Evolutionary conservation across 768 basidiomycete genomes (phyloP), one percentile per base, ranked within the genome.

Genomic region (Collybia mongolica): DNA sequence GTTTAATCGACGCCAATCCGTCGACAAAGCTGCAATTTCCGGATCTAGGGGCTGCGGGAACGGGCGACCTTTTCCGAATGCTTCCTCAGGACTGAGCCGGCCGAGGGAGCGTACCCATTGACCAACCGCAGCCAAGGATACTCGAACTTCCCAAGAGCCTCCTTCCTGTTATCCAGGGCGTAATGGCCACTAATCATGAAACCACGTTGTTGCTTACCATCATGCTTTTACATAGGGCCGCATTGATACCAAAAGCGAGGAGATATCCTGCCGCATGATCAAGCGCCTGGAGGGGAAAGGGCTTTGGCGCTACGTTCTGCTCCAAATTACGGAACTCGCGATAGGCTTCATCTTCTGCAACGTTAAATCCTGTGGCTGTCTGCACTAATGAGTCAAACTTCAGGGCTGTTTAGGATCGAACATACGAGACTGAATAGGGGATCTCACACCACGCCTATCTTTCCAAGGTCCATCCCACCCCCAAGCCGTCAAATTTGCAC

Each of bases 311-410:
- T 18, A 50, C 11, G 8, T 28, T 8, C 19, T 17, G 15, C 19
- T 41, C 18, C 15, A 39, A 44, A 6, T 63, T 65, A 2, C 49
- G 51, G 47, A 62, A 76, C 7, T 59, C 51, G 0, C 67, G 65
- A 52, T 72, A 80, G 2, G 79, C 79, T 44, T 72, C 65, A 2
- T 70, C 80, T 64, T 86, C 84, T 6, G 77, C 77, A n/a, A 66
- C 58, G 46, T 83, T 84, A 61, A 83, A 79, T 0, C 83, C 84
- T 0, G 74, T 76, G 2, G 80, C 80, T 0, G 80, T 83, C 64
- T 86, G 83, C 0, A 84, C 79, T 2, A 85, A 67, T 1, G 83
- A 84, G 56, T 86, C 83, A 49, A 84, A 85, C 82, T 83, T n/a
- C 3, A 5, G 35, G 19, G 3, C 24, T 23, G 17, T 23, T 53